A percentile compares a stretch with the other conserved stretches of the same genome.
Evolutionary conservation across 139 green algal genomes (phyloP).

Genomic region (Spirogloea muscicola): DNA sequence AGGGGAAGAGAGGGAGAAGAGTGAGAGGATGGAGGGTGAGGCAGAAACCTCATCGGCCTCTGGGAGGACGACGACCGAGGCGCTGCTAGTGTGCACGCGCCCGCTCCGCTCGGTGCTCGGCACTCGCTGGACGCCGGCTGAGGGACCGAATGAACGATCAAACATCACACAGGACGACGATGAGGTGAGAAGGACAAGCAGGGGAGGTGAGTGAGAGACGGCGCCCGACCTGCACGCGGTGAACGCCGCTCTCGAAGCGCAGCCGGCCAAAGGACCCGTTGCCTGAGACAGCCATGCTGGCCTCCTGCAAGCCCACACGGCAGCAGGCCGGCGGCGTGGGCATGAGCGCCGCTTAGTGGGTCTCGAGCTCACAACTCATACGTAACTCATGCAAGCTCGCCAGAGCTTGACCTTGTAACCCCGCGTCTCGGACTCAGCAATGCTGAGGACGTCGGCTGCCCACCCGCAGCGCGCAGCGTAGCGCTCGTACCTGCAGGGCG

Average conservation of each 20-base stretch:
- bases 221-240: constrained; percentile 91
- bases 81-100: constrained; percentile 78
- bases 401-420: constrained; percentile 51
- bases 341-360: no score
- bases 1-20: no score
- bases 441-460: constrained; percentile 41
- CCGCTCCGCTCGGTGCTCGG: constrained; percentile 83
- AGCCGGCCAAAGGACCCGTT: constrained; percentile 52
- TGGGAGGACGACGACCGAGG: constrained; percentile 40
- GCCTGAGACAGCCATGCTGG: constrained; percentile 31
- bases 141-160: no score
- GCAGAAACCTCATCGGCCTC: constrained; percentile 48
- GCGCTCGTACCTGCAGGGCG: constrained; percentile 37
- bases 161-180: no score
- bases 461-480: constrained; percentile 19
- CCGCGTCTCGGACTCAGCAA: constrained; percentile 7
- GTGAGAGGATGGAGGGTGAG: no score
- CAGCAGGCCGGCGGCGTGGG: no score
- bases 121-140: no score
- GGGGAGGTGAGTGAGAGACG: no score
- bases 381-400: no score
- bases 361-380: no score
- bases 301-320: no score
- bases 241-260: constrained; percentile 92
- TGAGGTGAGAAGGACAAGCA: no score